A percentile compares a stretch with the other conserved stretches of the same genome.
Conservation (phyloP, 805 yeast genomes). For the Danielia reshetovae region DNA sequence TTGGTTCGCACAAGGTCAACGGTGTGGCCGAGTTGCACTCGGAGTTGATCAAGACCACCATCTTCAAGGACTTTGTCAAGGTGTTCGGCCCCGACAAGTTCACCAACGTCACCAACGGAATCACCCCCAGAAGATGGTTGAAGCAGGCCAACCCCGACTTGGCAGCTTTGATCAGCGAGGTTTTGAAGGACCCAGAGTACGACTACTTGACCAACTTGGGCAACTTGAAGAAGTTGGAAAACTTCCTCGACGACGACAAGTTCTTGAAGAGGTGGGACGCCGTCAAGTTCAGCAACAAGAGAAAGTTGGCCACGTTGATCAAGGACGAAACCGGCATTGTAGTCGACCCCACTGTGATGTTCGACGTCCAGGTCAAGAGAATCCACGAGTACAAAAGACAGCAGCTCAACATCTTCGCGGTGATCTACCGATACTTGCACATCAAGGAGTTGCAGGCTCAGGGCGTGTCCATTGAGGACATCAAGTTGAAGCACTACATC, state of each 20-base stretch:
- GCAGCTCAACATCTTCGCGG: constrained; percentile 88
- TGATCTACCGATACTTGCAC: constrained; percentile 73
- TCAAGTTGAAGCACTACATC: constrained; percentile 58
- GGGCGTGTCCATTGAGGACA: constrained; percentile 36
- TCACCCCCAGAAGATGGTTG: constrained; percentile 96
- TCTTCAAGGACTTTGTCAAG: constrained; percentile 84
- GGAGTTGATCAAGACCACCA: constrained; percentile 82
- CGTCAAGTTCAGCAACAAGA: constrained; percentile 69
- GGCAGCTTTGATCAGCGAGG: constrained; percentile 66
- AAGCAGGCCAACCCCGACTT: constrained; percentile 87
- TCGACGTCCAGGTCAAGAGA: constrained; percentile 91
- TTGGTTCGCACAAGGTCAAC: constrained; percentile 90
- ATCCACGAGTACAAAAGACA: constrained; percentile 96
- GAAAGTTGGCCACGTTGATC: constrained; percentile 60
- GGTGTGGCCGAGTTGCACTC: constrained; percentile 97
- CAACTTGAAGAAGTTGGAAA: constrained; percentile 60
- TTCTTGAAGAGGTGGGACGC: constrained; percentile 69
- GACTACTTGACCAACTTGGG: constrained; percentile 66
- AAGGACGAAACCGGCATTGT: constrained; percentile 60
- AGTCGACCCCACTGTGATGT: constrained; percentile 69
- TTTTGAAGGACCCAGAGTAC: constrained; percentile 61
- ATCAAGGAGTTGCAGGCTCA: constrained; percentile 65
- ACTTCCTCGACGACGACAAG: constrained; percentile 60
- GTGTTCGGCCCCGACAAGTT: constrained; percentile 80
- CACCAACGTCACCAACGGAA: constrained; percentile 90